A percentile compares a stretch with the other conserved stretches of the same genome.
Evolutionary conservation across 1,139 yeast genomes (phyloP).

Genomic region (Saccharomyces hybrid): DNA sequence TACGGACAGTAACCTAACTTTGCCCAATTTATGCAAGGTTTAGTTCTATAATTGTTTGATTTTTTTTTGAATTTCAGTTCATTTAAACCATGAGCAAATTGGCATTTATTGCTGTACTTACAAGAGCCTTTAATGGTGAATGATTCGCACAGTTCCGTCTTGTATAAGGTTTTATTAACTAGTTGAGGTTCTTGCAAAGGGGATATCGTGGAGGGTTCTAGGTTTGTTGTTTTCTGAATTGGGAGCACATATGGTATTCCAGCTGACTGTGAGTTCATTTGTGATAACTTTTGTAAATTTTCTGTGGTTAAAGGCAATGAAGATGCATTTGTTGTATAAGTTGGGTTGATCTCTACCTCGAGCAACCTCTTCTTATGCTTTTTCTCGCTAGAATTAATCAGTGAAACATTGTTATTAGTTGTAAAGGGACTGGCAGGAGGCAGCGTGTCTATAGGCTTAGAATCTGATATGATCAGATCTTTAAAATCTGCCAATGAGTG

Average conservation of each 20-base stretch:
- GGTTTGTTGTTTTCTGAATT: not conserved
- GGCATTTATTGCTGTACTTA: conserved; percentile 87
- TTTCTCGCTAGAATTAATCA: not conserved
- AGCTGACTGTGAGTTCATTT: conserved; percentile 4
- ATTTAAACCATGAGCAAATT: conserved; percentile 82
- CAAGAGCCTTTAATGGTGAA: conserved; percentile 66
- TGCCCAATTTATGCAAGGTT: conserved; percentile 85
- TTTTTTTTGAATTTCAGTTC: conserved; percentile 70
- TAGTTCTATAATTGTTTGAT: conserved; percentile 83
- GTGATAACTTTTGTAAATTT: conserved; percentile 14
- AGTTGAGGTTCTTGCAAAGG: conserved; percentile 8
- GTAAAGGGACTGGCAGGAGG: not conserved
- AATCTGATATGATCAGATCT: not conserved
- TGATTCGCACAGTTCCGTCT: conserved; percentile 83
- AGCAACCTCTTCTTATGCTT: conserved; percentile 8
- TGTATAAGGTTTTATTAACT: conserved; percentile 68
- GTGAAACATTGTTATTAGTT: not conserved
- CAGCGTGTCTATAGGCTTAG: not conserved
- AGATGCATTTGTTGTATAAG: conserved; percentile 16
- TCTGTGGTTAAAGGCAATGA: conserved; percentile 20
- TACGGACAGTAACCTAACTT: conserved; percentile 78
- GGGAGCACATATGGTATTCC: conserved; percentile 1
- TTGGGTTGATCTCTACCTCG: conserved; percentile 22
- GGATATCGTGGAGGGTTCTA: not conserved
- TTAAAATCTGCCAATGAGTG: not conserved